Evolutionary conservation across 768 basidiomycete species (phyloP).

Genomic region (Inosperma sp.): DNA sequence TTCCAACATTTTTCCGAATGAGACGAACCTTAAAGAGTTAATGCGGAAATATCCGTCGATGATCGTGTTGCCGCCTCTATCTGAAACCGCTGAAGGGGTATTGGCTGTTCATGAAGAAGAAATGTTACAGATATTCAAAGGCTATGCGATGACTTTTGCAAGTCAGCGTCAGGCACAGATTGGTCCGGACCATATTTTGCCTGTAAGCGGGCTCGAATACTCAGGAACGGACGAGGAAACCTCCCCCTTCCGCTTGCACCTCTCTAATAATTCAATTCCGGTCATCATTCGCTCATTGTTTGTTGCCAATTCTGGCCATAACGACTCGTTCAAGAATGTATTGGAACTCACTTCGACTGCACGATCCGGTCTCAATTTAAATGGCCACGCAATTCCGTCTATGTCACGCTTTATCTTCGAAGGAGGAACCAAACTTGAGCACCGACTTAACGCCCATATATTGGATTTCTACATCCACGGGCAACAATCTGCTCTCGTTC

Average conservation of each 20-base stretch:
- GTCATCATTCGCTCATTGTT: conserved; percentile 53
- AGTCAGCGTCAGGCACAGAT: neutral
- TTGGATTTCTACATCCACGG: conserved; percentile 69
- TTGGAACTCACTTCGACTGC: conserved; percentile 49
- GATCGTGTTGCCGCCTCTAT: neutral
- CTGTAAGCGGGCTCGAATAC: neutral
- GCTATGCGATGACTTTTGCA: neutral
- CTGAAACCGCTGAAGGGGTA: conserved; percentile 27
- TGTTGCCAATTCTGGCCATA: conserved; percentile 65
- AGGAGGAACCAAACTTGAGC: conserved; percentile 20
- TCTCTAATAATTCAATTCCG: conserved; percentile 31
- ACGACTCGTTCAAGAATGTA: conserved; percentile 48
- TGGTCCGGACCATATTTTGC: neutral
- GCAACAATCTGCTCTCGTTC: conserved; percentile 42
- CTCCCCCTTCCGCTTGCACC: conserved; percentile 38
- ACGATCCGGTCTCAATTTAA: conserved; percentile 50
- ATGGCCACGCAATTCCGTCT: conserved; percentile 58
- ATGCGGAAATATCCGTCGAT: too few relatives aligned
- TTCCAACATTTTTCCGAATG: too few relatives aligned
- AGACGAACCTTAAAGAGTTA: too few relatives aligned
- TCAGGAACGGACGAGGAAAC: conserved; percentile 29
- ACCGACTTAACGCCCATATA: conserved; percentile 63
- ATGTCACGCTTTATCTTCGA: conserved; percentile 32
- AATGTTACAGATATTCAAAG: conserved; percentile 9
- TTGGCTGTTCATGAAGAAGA: conserved; percentile 25